These are phyloP conservation scores for Pachyrhizus erosus DNA, from an alignment of 306 rosid species.

Conservation along the genomic window DNA sequence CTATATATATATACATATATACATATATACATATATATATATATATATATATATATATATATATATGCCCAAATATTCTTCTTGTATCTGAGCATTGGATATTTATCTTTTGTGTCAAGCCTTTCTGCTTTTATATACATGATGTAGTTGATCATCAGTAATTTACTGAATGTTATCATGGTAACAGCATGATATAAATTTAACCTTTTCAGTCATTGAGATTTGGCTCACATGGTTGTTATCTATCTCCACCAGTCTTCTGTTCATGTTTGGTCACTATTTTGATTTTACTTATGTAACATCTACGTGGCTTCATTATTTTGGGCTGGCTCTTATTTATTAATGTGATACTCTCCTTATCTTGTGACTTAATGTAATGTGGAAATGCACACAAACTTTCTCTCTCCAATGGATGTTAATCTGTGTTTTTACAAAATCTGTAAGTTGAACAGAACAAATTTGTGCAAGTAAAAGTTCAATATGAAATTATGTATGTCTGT, in stretches of 20 bases:
- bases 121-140: slow-evolving; percentile 1
- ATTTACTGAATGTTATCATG: not conserved
- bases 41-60: no score
- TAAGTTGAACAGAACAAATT: not conserved
- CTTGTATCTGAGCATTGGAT: not conserved
- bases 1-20: no score
- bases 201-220: not conserved
- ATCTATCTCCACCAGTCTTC: slow-evolving; percentile 4
- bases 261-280: slow-evolving; percentile 5
- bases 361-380: not conserved
- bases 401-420: not conserved
- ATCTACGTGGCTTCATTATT: slow-evolving; percentile 25
- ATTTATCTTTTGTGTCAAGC: slow-evolving; percentile 38
- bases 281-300: slow-evolving; percentile 10
- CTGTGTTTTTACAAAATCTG: not conserved
- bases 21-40: no score
- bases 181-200: not conserved
- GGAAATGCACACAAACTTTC: not conserved
- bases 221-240: slow-evolving; percentile 24
- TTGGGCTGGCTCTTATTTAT: slow-evolving; percentile 10
- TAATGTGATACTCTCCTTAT: not conserved
- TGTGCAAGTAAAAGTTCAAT: not conserved
- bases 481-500: not conserved
- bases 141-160: slow-evolving; percentile 6
- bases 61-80: not conserved